Percentiles rank a stretch among this genome's conserved stretches.
These are phyloP conservation scores for Backusella sp. DNA, from an alignment of 192 early-diverging fungal genomes.

Conservation along the genomic window DNA sequence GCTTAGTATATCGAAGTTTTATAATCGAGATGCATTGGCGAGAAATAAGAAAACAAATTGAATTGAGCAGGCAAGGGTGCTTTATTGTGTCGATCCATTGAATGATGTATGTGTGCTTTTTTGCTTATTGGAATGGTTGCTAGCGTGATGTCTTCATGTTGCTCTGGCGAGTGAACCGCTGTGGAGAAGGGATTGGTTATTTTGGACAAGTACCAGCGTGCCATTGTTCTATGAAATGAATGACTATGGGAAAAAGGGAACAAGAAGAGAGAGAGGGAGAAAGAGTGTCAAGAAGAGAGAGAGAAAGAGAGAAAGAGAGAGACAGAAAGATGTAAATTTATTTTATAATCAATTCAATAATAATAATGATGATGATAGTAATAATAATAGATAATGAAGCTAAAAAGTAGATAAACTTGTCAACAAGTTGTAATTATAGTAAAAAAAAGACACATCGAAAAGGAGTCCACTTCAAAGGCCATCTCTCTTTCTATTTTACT, in stretches of 20 bases:
- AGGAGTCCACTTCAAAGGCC: background rate
- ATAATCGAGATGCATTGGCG: background rate
- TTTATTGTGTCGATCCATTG: background rate
- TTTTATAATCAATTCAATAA: too few species aligned
- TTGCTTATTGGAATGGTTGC: background rate
- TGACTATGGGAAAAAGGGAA: too few species aligned
- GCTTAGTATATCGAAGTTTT: background rate
- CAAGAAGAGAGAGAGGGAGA: background rate
- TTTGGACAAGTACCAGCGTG: background rate
- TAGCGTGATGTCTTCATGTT: background rate
- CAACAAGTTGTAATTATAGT: background rate
- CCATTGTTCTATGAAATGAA: background rate
- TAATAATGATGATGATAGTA: background rate
- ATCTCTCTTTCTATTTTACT: background rate
- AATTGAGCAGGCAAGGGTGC: background rate
- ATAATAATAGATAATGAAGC: background rate
- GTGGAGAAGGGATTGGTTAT: background rate
- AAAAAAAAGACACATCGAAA: background rate
- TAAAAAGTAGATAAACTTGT: background rate
- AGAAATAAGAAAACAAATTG: background rate
- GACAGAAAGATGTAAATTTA: background rate
- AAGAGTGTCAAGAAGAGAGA: background rate
- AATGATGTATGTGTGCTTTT: background rate
- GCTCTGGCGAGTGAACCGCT: background rate
- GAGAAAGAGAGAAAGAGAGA: background rate